A percentile compares a stretch with the other conserved stretches of the same genome.
Evolutionary conservation across 2,329 filamentous ascomycete genomes (phyloP).

Genomic region (Botryosphaeria agaves): DNA sequence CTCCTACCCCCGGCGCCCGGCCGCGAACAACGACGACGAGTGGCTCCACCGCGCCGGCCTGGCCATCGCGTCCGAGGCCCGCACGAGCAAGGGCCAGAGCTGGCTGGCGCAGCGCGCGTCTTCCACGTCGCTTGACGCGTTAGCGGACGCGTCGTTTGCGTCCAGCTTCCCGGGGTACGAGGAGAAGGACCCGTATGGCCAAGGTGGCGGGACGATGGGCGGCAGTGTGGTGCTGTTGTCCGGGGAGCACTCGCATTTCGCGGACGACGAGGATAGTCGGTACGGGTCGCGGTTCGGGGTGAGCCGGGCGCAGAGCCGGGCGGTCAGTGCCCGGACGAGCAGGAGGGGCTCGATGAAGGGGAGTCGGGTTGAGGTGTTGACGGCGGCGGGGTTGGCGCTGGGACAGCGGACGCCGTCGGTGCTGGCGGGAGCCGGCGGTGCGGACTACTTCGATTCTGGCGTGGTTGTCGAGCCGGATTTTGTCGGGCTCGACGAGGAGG

Average conservation of each 20-base stretch:
- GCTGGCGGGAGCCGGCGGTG: no score
- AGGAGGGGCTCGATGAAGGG: slow-evolving; percentile 18
- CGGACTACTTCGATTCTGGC: slow-evolving; percentile 12
- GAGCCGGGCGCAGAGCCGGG: slow-evolving; percentile 16
- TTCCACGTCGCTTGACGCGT: slow-evolving; percentile 32
- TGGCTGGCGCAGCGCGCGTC: slow-evolving; percentile 40
- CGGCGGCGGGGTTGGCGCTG: slow-evolving; percentile 15
- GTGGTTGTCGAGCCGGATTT: slow-evolving; percentile 28
- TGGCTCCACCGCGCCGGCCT: slow-evolving; percentile 43
- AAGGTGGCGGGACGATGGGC: background rate
- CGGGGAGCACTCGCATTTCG: slow-evolving; percentile 12
- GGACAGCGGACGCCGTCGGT: slow-evolving; percentile 6
- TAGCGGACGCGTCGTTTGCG: slow-evolving; percentile 17
- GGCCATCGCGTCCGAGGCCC: slow-evolving; percentile 36
- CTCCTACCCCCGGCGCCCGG: slow-evolving; percentile 6
- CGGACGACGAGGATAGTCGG: slow-evolving; percentile 12
- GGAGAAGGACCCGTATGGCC: background rate
- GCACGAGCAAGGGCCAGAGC: slow-evolving; percentile 44
- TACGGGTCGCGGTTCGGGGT: slow-evolving; percentile 12
- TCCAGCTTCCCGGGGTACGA: slow-evolving; percentile 6
- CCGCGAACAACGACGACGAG: slow-evolving; percentile 24
- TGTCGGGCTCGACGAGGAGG: slow-evolving; percentile 19
- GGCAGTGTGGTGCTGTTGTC: no score
- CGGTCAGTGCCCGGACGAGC: slow-evolving; percentile 20
- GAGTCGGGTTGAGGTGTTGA: slow-evolving; percentile 19